Base-by-base conservation (phyloP, 495 filamentous ascomycete genomes). In the Rusavskia elegans region DNA sequence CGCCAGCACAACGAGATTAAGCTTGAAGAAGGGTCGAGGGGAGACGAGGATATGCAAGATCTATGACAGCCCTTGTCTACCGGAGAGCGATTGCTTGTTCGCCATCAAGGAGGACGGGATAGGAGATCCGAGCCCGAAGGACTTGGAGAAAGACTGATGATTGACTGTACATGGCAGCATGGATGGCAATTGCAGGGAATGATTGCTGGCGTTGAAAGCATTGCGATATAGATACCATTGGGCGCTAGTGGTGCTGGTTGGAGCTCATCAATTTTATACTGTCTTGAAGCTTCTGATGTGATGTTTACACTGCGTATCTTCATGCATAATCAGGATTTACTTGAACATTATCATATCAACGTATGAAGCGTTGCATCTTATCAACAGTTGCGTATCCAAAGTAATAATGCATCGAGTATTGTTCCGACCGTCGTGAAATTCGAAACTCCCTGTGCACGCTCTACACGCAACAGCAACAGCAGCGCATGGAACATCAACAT, bases 21-120 rank as follows among this genome's bases (percentile, higher is more conserved):
- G 87, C 57, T 65, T 98, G 60, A 95, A 94, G 71, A 98, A 98
- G 65, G 93, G 93, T 16, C 72, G 90, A 23, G 92, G 81, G 19
- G 92, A 98, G 74, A 97, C 92, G 19, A 78, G 92, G 68, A 82
- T 98, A 51, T 96, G 93, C 67, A 96, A 95, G 76, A 97, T 98
- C 53, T 98, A 97, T 66, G 92, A 98, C 66, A 95, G 88, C 60
- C 92, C 92, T 9, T 98, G 92, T 68, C 69, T 98, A 54, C 92
- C 92, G 1, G 92, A 98, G 68, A 89, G 85, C 61, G 92, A 98
- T 65, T 94, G 88, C 63, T 72, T 96, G 58, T 98, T 98, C 66
- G 89, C 92, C 16, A 98, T 98, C 61, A 88, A 84, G 37, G 92
- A 96, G 66, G 87, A 95, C 66, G 92, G 92, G 20, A 98, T 98